Percentiles rank a stretch among this genome's conserved stretches.
Evolutionary conservation across 2,329 filamentous ascomycete genomes (phyloP).

Genomic region (Fusarium albosuccineum): DNA sequence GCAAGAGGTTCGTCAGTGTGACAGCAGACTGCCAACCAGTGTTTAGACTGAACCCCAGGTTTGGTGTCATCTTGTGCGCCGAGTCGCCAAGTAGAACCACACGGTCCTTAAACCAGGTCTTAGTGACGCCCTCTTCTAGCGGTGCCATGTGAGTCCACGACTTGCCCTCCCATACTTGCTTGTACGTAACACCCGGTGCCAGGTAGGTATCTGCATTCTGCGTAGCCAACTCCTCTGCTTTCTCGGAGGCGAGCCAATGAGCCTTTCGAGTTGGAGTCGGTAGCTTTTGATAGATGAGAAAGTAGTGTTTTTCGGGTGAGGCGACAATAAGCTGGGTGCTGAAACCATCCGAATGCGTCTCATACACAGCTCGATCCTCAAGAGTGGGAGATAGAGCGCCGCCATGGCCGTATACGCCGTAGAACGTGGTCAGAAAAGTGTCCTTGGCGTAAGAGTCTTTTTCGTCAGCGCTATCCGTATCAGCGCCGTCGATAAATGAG

Average conservation of each 20-base stretch:
- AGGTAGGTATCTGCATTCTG: conserved; percentile 5
- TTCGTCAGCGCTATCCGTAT: not conserved
- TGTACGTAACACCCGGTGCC: conserved; percentile 15
- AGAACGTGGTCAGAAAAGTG: conserved; percentile 24
- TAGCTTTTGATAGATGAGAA: conserved; percentile 28
- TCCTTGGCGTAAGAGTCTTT: not conserved
- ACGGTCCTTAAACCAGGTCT: conserved; percentile 32
- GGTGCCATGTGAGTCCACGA: conserved; percentile 21
- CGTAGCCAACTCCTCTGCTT: conserved; percentile 15
- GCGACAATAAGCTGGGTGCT: conserved; percentile 28
- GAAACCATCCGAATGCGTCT: conserved; percentile 16
- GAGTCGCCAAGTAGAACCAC: conserved; percentile 36
- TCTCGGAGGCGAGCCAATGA: conserved; percentile 5
- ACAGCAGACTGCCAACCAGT: conserved; percentile 36
- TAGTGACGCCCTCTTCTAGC: conserved; percentile 32
- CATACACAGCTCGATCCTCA: conserved; percentile 18
- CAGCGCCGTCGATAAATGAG: conserved; percentile 4
- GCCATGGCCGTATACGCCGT: conserved; percentile 28
- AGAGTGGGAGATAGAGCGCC: conserved; percentile 2
- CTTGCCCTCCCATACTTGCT: conserved; percentile 19
- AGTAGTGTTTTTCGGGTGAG: conserved; percentile 24
- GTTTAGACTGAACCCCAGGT: conserved; percentile 36
- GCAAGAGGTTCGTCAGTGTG: conserved; percentile 23
- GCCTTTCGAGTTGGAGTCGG: not conserved
- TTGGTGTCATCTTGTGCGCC: conserved; percentile 38